Percentiles rank a stretch among this genome's conserved stretches.
These are phyloP conservation scores for Lichtheimia hyalospora DNA, from an alignment of 371 early-diverging fungal genomes.

Conservation along the genomic window DNA sequence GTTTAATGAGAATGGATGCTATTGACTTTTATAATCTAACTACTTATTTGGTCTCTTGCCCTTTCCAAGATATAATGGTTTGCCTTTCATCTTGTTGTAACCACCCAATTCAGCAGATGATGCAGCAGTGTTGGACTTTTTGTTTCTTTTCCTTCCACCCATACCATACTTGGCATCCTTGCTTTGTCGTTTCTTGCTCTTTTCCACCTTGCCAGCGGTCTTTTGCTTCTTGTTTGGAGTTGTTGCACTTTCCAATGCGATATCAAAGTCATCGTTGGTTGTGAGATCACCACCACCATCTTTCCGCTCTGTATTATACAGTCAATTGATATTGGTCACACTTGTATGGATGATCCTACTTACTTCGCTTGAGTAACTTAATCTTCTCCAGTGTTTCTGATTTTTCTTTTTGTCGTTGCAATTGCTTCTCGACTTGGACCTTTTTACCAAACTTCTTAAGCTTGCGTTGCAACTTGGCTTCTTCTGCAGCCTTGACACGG, in stretches of 20 bases:
- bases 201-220: slow-evolving; percentile 34
- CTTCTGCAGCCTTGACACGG: slow-evolving; percentile 78
- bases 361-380: slow-evolving; percentile 86
- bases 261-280: slow-evolving; percentile 81
- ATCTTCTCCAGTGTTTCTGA: slow-evolving; percentile 86
- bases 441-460: slow-evolving; percentile 97
- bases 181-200: slow-evolving; percentile 47
- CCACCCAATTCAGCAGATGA: slow-evolving; percentile 68
- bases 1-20: too few relatives aligned
- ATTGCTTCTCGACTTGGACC: slow-evolving; percentile 91
- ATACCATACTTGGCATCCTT: slow-evolving; percentile 81
- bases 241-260: slow-evolving; percentile 73
- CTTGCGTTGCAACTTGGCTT: slow-evolving; percentile 83
- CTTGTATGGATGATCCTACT: slow-evolving; percentile 20
- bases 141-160: slow-evolving; percentile 82
- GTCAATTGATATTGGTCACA: background rate
- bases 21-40: too few relatives aligned
- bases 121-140: slow-evolving; percentile 83
- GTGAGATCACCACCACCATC: slow-evolving; percentile 48
- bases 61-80: slow-evolving; percentile 17
- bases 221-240: slow-evolving; percentile 31
- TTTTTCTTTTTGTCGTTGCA: slow-evolving; percentile 77
- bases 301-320: slow-evolving; percentile 53
- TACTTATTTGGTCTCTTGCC: slow-evolving; percentile 1
- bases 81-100: slow-evolving; percentile 21